A percentile compares a stretch with the other conserved stretches of the same genome.
phyloP scores from a whole-genome alignment of 2,329 filamentous ascomycete species.

The Metarhizium robertsii region DNA sequence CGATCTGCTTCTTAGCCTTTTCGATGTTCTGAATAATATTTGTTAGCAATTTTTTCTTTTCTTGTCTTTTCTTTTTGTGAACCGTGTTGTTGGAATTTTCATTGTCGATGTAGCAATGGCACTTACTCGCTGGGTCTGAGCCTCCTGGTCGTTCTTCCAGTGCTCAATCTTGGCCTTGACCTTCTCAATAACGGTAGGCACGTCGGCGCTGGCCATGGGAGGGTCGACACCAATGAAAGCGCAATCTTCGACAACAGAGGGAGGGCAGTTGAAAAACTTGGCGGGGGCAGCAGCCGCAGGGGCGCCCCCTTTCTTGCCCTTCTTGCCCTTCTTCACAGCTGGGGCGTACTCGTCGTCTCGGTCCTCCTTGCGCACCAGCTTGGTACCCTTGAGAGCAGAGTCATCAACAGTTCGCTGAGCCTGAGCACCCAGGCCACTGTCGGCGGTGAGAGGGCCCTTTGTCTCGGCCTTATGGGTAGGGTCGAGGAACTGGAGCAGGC shows the following conservation, averaged over 20 bases:
- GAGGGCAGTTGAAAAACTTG: constrained; percentile 70
- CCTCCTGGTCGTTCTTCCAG: constrained; percentile 86
- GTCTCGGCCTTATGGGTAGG: constrained; percentile 57
- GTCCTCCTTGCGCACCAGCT: constrained; percentile 76
- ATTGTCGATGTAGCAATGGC: neutral
- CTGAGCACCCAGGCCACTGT: constrained; percentile 68
- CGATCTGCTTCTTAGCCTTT: constrained; percentile 93
- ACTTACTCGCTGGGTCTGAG: constrained; percentile 82
- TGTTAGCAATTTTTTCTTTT: neutral
- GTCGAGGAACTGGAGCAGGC: constrained; percentile 85
- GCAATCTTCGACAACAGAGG: constrained; percentile 87
- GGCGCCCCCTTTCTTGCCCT: constrained; percentile 57
- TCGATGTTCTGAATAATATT: constrained; percentile 68
- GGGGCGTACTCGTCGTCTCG: constrained; percentile 80
- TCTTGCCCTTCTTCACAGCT: constrained; percentile 78
- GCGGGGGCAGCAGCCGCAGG: constrained; percentile 37
- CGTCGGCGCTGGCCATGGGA: constrained; percentile 76
- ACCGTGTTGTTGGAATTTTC: neutral
- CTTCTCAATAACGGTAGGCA: constrained; percentile 74
- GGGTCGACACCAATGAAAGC: constrained; percentile 76
- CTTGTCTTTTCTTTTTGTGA: no score
- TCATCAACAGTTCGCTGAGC: constrained; percentile 78
- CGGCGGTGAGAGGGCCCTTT: constrained; percentile 53
- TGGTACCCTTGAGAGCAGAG: constrained; percentile 75
- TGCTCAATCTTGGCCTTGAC: constrained; percentile 82